Evolutionary conservation across 2,329 filamentous ascomycete species (phyloP), one percentile per base, ranked within the genome.

Genomic region (Nemania sp.): DNA sequence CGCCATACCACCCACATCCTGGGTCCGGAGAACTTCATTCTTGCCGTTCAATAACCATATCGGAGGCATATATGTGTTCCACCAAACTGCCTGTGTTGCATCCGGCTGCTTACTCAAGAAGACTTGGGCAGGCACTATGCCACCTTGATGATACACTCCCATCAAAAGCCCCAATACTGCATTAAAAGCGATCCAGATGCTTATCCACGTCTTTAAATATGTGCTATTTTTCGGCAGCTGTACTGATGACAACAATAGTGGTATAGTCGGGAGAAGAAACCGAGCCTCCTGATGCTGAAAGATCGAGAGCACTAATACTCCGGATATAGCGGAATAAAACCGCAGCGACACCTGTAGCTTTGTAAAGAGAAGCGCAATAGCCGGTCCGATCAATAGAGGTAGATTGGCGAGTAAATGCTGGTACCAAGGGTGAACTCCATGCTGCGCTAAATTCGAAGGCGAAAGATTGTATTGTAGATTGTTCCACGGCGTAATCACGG

Each of bases 51-150:
- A 83, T 22, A 95, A 85, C 92, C 92, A 95, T 41, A 91, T 90
- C 0, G 92, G 92, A 20, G 92, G 92, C 77, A 90, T 92, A 77
- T 94, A 94, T 0, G 92, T 94, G 78, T 94, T 94, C 92, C 92
- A 95, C 92, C 92, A 95, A 58, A 92, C 84, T 3, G 90, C 90
- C 38, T 90, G 85, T 1, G 89, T 89, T 8, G 91, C 88, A 70
- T 91, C 90, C 4, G 88, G 85, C 71, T 92, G 89, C 62, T 87
- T 87, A 75, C 89, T 91, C 75, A 95, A 84, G 76, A 93, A 93
- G 0, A 92, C 88, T 75, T 95, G 92, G 6, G 88, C 89, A 0
- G 92, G 91, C 1, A 95, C 86, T 27, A 94, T 88, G 51, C 92
- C 92, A 29, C 91, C 92, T 80, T 95, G 92, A 78, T 95, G 92